Percentiles rank a stretch among this genome's conserved stretches.
These are phyloP conservation scores for Cytospora piceicola DNA, from an alignment of 2,329 filamentous ascomycete genomes.

Conservation along the genomic window DNA sequence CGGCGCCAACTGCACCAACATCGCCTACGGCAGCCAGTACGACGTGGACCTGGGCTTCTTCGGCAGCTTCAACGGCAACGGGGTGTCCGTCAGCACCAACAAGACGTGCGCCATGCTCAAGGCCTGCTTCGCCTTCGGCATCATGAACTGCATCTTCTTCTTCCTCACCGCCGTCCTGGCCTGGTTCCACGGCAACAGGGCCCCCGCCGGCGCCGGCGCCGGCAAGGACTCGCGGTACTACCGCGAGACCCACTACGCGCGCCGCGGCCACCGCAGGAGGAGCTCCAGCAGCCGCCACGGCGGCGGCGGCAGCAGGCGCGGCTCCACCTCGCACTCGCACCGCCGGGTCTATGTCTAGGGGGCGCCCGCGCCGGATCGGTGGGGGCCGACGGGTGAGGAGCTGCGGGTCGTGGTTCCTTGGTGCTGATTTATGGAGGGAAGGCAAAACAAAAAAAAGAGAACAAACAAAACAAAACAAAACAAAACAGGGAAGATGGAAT, in stretches of 20 bases:
- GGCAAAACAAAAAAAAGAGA: not conserved
- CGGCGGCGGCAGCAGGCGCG: constrained; percentile 42
- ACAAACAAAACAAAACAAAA: not conserved
- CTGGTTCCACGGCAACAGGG: constrained; percentile 55
- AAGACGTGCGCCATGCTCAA: constrained; percentile 93
- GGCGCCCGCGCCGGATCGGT: not conserved
- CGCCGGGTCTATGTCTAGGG: constrained; percentile 54
- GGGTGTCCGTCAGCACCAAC: constrained; percentile 60
- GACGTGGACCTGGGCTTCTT: constrained; percentile 66
- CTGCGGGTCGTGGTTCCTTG: constrained; percentile 4
- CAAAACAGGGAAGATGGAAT: not conserved
- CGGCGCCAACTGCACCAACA: constrained; percentile 68
- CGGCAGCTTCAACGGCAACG: constrained; percentile 56
- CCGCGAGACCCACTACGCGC: constrained; percentile 54
- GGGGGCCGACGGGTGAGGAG: not conserved
- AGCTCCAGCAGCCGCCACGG: constrained; percentile 46
- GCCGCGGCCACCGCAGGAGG: constrained; percentile 48
- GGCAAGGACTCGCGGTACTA: constrained; percentile 37
- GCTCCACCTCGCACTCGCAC: constrained; percentile 52
- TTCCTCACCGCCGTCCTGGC: constrained; percentile 76
- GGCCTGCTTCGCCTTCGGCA: constrained; percentile 83
- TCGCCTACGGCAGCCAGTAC: constrained; percentile 54
- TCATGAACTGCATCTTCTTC: constrained; percentile 86
- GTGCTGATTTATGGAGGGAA: not conserved
- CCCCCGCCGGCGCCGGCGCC: constrained; percentile 31